phyloP scores from a whole-genome alignment of 176 grass and related monocot species.

The Phoenix dactylifera region DNA sequence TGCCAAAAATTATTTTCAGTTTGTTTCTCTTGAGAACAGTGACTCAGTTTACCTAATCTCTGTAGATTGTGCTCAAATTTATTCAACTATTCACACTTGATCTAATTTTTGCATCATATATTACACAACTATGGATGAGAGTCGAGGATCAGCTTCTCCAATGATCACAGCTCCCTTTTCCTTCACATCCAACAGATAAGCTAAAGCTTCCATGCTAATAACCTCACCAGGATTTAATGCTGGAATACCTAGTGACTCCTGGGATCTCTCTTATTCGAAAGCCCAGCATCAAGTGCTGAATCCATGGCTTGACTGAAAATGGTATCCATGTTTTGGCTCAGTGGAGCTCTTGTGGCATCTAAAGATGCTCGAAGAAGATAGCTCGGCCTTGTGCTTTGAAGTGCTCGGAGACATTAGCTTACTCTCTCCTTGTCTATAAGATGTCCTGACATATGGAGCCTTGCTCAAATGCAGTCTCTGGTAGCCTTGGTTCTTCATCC shows the following conservation, averaged over 20 bases:
- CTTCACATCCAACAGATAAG: slow-evolving; percentile 40
- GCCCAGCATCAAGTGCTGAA: slow-evolving; percentile 32
- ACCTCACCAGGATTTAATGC: slow-evolving; percentile 64
- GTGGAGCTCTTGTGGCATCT: slow-evolving; percentile 72
- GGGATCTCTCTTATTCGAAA: slow-evolving; percentile 32
- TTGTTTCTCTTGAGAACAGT: too few relatives aligned
- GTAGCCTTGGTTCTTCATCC: slow-evolving; percentile 56
- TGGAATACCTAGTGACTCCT: slow-evolving; percentile 69
- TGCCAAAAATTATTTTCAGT: too few relatives aligned
- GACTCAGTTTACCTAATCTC: too few relatives aligned
- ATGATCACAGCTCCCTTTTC: slow-evolving; percentile 43
- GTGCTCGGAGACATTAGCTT: slow-evolving; percentile 52
- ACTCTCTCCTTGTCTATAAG: slow-evolving; percentile 48
- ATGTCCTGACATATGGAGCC: slow-evolving; percentile 37
- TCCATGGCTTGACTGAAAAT: slow-evolving; percentile 40
- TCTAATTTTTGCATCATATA: slow-evolving; percentile 16
- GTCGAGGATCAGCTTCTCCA: slow-evolving; percentile 46
- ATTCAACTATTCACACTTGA: too few relatives aligned
- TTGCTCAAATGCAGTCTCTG: slow-evolving; percentile 60
- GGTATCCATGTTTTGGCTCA: slow-evolving; percentile 23
- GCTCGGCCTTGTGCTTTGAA: slow-evolving; percentile 83
- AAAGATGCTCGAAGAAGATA: slow-evolving; percentile 77
- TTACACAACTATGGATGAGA: slow-evolving; percentile 53
- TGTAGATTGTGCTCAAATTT: too few relatives aligned
- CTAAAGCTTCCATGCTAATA: slow-evolving; percentile 42